Evolutionary conservation across 345 rosid genomes (phyloP).

Genomic region (Microthlaspi erraticum): DNA sequence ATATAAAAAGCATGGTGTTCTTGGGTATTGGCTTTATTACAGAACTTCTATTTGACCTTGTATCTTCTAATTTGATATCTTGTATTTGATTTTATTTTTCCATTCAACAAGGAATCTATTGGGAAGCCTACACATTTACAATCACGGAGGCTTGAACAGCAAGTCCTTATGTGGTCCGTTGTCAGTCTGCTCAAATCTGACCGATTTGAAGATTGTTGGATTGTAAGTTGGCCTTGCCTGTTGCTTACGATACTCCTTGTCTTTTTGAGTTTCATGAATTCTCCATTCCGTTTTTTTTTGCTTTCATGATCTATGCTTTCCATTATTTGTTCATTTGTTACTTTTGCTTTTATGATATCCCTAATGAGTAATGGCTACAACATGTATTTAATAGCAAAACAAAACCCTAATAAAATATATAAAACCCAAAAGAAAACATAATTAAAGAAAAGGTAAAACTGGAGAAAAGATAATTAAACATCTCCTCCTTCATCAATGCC

Average conservation of each 20-base stretch:
- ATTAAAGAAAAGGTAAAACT: too few relatives aligned
- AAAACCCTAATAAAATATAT: too few relatives aligned
- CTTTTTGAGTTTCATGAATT: background rate
- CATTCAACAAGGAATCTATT: constrained; percentile 53
- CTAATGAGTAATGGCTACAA: too few relatives aligned
- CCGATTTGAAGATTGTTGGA: constrained; percentile 80
- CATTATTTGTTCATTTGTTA: too few relatives aligned
- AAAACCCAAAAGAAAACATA: too few relatives aligned
- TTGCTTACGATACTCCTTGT: background rate
- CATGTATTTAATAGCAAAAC: too few relatives aligned
- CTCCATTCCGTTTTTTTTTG: background rate
- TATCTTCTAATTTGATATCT: too few relatives aligned
- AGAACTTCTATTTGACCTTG: background rate
- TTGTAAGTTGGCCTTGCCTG: constrained; percentile 59
- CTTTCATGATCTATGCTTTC: constrained; percentile 4
- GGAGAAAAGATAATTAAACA: too few relatives aligned
- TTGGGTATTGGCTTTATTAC: constrained; percentile 16
- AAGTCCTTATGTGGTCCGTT: constrained; percentile 56
- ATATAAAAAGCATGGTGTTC: background rate
- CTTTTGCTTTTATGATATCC: too few relatives aligned
- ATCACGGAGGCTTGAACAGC: constrained; percentile 56
- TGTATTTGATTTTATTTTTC: background rate
- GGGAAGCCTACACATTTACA: constrained; percentile 73
- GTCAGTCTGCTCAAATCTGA: constrained; percentile 63
- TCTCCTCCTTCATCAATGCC: too few relatives aligned